Conservation (phyloP, 2,329 filamentous ascomycete genomes). For the Aspergillus nomiae region DNA sequence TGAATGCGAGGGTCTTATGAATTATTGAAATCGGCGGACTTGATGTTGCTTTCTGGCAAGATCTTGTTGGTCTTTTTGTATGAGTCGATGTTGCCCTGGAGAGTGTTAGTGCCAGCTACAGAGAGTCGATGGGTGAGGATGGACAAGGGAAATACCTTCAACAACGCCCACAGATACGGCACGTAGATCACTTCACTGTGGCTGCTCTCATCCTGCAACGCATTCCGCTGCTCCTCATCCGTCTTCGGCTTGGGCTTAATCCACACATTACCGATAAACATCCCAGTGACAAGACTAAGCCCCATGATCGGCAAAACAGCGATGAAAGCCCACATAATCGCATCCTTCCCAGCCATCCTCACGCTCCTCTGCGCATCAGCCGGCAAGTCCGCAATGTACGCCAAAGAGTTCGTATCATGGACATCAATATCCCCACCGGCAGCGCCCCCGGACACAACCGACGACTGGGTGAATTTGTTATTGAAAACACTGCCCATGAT, state of each 20-base stretch:
- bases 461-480: slow-evolving; percentile 50
- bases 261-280: slow-evolving; percentile 56
- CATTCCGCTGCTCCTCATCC: slow-evolving; percentile 15
- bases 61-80: slow-evolving; percentile 28
- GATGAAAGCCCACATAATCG: slow-evolving; percentile 68
- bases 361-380: slow-evolving; percentile 39
- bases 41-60: not conserved
- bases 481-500: slow-evolving; percentile 72
- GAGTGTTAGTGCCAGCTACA: not conserved
- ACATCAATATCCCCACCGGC: slow-evolving; percentile 35
- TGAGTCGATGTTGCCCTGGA: slow-evolving; percentile 26
- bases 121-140: not conserved
- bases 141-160: slow-evolving; percentile 23
- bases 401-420: slow-evolving; percentile 40
- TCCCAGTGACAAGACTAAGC: slow-evolving; percentile 47
- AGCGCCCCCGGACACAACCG: slow-evolving; percentile 20
- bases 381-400: slow-evolving; percentile 39
- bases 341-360: slow-evolving; percentile 51
- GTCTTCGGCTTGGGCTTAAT: slow-evolving; percentile 39
- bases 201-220: slow-evolving; percentile 13
- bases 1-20: not conserved
- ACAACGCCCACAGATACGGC: slow-evolving; percentile 34
- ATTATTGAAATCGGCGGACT: not conserved
- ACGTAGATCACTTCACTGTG: slow-evolving; percentile 34
- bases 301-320: slow-evolving; percentile 62